Evolutionary conservation across 2,329 filamentous ascomycete species (phyloP).

Genomic region (Fusarium solani-melongenae): DNA sequence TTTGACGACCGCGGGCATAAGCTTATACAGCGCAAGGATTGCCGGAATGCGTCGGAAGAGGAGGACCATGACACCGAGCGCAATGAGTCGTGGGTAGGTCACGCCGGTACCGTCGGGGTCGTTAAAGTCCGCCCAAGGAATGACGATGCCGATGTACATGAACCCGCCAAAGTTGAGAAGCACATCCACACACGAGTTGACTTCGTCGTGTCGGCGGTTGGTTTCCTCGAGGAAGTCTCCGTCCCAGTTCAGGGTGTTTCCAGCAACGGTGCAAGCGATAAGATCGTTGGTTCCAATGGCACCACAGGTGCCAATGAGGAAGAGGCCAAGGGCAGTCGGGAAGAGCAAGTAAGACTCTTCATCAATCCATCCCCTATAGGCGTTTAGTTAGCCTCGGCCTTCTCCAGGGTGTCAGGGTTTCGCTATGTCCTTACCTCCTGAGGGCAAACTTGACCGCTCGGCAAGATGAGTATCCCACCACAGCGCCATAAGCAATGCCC

Average conservation of each 20-base stretch:
- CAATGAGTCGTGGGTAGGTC: constrained; percentile 61
- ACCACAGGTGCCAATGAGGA: constrained; percentile 68
- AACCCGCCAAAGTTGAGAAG: constrained; percentile 70
- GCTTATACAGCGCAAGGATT: constrained; percentile 63
- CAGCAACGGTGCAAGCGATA: constrained; percentile 70
- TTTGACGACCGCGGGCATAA: constrained; percentile 64
- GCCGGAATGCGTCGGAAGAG: constrained; percentile 68
- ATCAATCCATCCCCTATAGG: constrained; percentile 63
- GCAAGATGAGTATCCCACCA: constrained; percentile 61
- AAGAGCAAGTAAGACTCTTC: constrained; percentile 64
- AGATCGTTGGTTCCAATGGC: constrained; percentile 69
- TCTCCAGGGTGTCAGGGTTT: background rate
- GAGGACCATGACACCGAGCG: constrained; percentile 63
- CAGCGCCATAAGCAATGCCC: constrained; percentile 61
- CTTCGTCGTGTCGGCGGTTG: constrained; percentile 67
- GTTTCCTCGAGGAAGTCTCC: constrained; percentile 68
- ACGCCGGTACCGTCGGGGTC: constrained; percentile 64
- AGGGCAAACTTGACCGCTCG: constrained; percentile 59
- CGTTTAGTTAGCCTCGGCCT: background rate
- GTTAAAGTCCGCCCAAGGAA: constrained; percentile 67
- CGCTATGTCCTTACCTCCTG: constrained; percentile 36
- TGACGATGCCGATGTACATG: constrained; percentile 66
- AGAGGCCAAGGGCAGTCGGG: constrained; percentile 64
- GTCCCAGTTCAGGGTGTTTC: constrained; percentile 71
- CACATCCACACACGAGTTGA: constrained; percentile 68